A percentile compares a stretch with the other conserved stretches of the same genome.
Conservation (phyloP, 345 rosid genomes). For the Aethionema arabicum region DNA sequence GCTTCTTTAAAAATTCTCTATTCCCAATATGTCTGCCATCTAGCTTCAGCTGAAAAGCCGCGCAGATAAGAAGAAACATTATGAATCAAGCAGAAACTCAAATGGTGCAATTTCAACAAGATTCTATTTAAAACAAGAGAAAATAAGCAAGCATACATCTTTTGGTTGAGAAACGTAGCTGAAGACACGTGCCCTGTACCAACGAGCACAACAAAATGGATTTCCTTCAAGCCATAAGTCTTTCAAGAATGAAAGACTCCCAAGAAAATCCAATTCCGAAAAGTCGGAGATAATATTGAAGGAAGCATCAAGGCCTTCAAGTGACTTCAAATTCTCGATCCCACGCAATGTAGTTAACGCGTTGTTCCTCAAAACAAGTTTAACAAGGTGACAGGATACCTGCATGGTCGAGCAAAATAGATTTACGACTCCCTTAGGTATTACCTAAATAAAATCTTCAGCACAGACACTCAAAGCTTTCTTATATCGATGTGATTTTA, state of each 20-base stretch:
- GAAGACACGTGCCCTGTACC: slow-evolving; percentile 91
- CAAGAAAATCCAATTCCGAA: slow-evolving; percentile 81
- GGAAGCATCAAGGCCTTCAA: slow-evolving; percentile 95
- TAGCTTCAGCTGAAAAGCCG: slow-evolving; percentile 66
- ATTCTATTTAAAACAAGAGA: slow-evolving; percentile 4
- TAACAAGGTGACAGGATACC: slow-evolving; percentile 76
- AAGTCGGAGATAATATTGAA: slow-evolving; percentile 87
- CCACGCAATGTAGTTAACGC: slow-evolving; percentile 83
- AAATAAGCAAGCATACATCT: slow-evolving; percentile 49
- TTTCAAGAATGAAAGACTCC: slow-evolving; percentile 55
- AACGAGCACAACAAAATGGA: slow-evolving; percentile 83
- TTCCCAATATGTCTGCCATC: slow-evolving; percentile 76
- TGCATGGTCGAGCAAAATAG: slow-evolving; percentile 59
- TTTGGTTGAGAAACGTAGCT: slow-evolving; percentile 66
- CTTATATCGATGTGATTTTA: slow-evolving; percentile 5
- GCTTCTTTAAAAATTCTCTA: slow-evolving; percentile 91
- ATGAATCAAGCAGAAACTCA: slow-evolving; percentile 8
- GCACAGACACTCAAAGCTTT: neutral
- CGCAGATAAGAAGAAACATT: slow-evolving; percentile 22
- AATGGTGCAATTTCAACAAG: slow-evolving; percentile 7
- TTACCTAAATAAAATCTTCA: slow-evolving; percentile 28
- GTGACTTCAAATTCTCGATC: slow-evolving; percentile 93
- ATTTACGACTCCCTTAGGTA: slow-evolving; percentile 37
- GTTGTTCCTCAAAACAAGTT: slow-evolving; percentile 95
- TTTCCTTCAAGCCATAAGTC: slow-evolving; percentile 99